These are phyloP conservation scores for Metroxylon sagu DNA, from an alignment of 176 grass and related monocot species.

Conservation along the genomic window DNA sequence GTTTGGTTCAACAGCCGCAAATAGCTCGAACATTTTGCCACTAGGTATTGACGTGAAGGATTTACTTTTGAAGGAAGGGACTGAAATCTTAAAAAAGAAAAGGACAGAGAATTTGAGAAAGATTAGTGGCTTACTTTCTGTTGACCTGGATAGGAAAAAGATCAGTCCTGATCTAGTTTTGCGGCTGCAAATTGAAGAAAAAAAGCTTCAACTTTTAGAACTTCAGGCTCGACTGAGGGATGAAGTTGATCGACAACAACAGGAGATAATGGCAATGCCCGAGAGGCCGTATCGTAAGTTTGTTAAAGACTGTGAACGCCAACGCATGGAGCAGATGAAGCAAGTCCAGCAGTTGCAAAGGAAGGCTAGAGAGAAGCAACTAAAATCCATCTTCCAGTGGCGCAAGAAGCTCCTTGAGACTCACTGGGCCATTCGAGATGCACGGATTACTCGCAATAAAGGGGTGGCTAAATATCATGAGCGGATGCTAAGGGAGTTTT, in stretches of 20 bases:
- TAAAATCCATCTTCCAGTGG: slow-evolving; percentile 93
- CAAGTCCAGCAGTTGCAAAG: slow-evolving; percentile 86
- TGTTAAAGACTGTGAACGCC: slow-evolving; percentile 85
- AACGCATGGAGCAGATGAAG: slow-evolving; percentile 60
- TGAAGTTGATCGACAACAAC: slow-evolving; percentile 94
- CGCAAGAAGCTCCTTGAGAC: slow-evolving; percentile 95
- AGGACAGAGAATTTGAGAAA: slow-evolving; percentile 81
- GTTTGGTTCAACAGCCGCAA: slow-evolving; percentile 34
- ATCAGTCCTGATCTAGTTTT: slow-evolving; percentile 92
- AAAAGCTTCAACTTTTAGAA: slow-evolving; percentile 82
- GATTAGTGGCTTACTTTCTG: slow-evolving; percentile 79
- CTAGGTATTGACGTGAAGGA: slow-evolving; percentile 85
- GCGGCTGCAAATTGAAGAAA: slow-evolving; percentile 97
- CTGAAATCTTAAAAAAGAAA: slow-evolving; percentile 67
- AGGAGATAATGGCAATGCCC: slow-evolving; percentile 97
- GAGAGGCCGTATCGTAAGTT: slow-evolving; percentile 94
- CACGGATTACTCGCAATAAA: slow-evolving; percentile 72
- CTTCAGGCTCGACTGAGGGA: slow-evolving; percentile 72
- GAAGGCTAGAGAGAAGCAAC: slow-evolving; percentile 71
- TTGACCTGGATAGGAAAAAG: slow-evolving; percentile 86
- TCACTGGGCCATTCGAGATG: slow-evolving; percentile 93
- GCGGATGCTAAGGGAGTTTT: slow-evolving; percentile 92
- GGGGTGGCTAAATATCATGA: slow-evolving; percentile 98
- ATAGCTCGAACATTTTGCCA: slow-evolving; percentile 68
- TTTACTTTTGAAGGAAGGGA: slow-evolving; percentile 81